Conservation (phyloP, 176 grass and related monocot species). For the Eremochloa ophiuroides region DNA sequence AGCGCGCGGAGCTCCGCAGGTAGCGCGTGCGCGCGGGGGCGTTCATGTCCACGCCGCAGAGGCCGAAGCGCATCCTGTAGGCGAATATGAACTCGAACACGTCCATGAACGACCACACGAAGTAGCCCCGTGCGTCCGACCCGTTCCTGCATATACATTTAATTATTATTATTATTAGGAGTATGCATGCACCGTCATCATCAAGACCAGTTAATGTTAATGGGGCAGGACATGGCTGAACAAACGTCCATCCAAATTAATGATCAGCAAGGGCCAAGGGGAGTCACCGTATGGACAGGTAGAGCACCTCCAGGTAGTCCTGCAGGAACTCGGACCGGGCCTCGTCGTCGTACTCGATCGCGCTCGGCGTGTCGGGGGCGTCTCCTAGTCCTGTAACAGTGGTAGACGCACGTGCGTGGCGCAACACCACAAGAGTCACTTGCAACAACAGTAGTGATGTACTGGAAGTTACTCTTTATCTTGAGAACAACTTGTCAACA, state of each 20-base stretch:
- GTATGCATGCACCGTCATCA: no score
- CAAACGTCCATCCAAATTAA: no score
- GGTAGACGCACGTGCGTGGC: not conserved
- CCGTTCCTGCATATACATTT: slow-evolving; percentile 55
- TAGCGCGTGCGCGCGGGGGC: slow-evolving; percentile 28
- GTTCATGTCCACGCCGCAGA: slow-evolving; percentile 49
- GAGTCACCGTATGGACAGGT: slow-evolving; percentile 26
- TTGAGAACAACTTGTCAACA: not conserved
- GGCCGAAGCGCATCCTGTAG: slow-evolving; percentile 18
- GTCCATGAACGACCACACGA: slow-evolving; percentile 73
- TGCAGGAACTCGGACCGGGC: slow-evolving; percentile 17
- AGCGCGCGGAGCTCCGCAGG: slow-evolving; percentile 33
- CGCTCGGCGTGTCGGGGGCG: not conserved
- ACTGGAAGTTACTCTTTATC: no score
- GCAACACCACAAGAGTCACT: not conserved
- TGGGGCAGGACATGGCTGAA: no score
- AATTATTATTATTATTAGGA: no score
- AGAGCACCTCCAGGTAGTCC: slow-evolving; percentile 12
- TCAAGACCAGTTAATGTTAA: no score
- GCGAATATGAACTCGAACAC: slow-evolving; percentile 42
- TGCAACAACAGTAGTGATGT: no score
- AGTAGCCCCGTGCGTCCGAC: slow-evolving; percentile 61
- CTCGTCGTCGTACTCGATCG: slow-evolving; percentile 11
- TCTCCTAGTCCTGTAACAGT: slow-evolving; percentile 7
- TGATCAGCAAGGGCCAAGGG: no score